Evolutionary conservation across 2,329 filamentous ascomycete genomes (phyloP).

Genomic region (Scytalidium sp.): DNA sequence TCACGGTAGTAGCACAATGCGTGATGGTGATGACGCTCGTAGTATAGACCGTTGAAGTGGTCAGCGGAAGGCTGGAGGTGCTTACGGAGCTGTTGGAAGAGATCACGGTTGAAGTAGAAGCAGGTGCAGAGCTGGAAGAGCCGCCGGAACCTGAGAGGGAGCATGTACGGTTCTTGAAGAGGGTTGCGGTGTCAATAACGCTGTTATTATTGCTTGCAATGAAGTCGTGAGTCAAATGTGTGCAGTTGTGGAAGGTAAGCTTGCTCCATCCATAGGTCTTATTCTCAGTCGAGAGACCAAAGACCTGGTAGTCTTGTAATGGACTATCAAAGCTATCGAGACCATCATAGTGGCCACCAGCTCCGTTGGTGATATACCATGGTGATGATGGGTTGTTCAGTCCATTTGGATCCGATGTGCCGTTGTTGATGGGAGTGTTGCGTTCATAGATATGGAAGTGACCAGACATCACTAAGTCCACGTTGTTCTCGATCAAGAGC

Average conservation of each 20-base stretch:
- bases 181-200: constrained; percentile 28
- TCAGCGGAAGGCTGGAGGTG: constrained; percentile 44
- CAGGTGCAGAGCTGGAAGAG: not conserved
- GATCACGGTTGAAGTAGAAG: not conserved
- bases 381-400: constrained; percentile 10
- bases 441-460: constrained; percentile 45
- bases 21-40: constrained; percentile 34
- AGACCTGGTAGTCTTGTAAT: constrained; percentile 12
- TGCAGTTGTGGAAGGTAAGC: constrained; percentile 37
- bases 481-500: constrained; percentile 38
- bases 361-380: constrained; percentile 28
- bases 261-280: constrained; percentile 34
- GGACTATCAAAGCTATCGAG: constrained; percentile 14
- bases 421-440: constrained; percentile 4
- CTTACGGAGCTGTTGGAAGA: constrained; percentile 20
- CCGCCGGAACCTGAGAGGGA: not conserved
- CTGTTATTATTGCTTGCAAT: constrained; percentile 27
- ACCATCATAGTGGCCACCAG: constrained; percentile 27
- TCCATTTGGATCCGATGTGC: constrained; percentile 4
- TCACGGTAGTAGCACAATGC: not conserved
- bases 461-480: constrained; percentile 42
- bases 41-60: constrained; percentile 46
- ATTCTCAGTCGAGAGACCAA: constrained; percentile 26
- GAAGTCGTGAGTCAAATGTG: constrained; percentile 36
- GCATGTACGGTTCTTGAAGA: constrained; percentile 19